phyloP scores from a whole-genome alignment of 2,329 filamentous ascomycete species.

The Xylaria sp. region DNA sequence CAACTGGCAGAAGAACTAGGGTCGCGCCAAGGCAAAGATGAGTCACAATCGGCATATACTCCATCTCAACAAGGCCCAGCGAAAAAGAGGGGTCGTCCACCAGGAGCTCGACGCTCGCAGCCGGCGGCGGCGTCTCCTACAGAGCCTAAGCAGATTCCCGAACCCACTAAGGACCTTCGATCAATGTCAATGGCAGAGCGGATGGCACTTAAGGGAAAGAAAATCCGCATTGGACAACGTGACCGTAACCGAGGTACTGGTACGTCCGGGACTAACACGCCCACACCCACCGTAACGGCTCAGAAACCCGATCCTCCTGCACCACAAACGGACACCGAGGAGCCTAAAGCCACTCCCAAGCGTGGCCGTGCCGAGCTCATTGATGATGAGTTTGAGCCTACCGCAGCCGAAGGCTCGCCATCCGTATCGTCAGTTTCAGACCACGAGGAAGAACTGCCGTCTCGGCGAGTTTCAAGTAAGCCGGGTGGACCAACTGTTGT shows the following conservation, averaged over 20 bases:
- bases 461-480: slow-evolving; percentile 29
- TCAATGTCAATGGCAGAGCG: slow-evolving; percentile 68
- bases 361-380: slow-evolving; percentile 41
- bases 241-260: slow-evolving; percentile 22
- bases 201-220: slow-evolving; percentile 65
- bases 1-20: slow-evolving; percentile 51
- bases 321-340: slow-evolving; percentile 18
- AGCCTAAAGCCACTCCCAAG: slow-evolving; percentile 27
- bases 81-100: slow-evolving; percentile 53
- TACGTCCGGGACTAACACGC: slow-evolving; percentile 23
- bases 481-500: slow-evolving; percentile 43
- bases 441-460: slow-evolving; percentile 20
- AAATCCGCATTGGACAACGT: slow-evolving; percentile 60
- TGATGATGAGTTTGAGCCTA: slow-evolving; percentile 44
- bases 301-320: slow-evolving; percentile 12
- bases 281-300: slow-evolving; percentile 27
- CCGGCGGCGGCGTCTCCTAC: slow-evolving; percentile 30
- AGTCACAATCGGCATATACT: slow-evolving; percentile 20
- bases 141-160: slow-evolving; percentile 26
- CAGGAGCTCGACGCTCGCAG: slow-evolving; percentile 36
- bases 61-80: slow-evolving; percentile 34
- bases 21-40: slow-evolving; percentile 27
- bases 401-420: slow-evolving; percentile 34
- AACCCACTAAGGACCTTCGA: slow-evolving; percentile 44
- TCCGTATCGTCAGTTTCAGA: slow-evolving; percentile 38